Percentiles rank a stretch among this genome's conserved stretches.
Conservation (phyloP, 129 eudicot species). For the Scalesia atractyloides region DNA sequence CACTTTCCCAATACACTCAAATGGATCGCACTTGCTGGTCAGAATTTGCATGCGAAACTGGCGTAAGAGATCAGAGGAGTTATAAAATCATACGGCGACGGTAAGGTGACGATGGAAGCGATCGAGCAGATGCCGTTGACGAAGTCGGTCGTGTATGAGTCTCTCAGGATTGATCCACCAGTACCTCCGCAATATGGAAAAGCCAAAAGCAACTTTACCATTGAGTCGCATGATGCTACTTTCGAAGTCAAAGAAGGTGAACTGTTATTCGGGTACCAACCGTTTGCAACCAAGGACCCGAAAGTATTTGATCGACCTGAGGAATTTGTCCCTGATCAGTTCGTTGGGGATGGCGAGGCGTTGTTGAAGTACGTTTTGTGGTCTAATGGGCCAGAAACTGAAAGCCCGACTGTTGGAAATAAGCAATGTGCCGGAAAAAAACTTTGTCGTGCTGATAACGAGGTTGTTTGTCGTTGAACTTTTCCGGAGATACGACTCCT, state of each 20-base stretch:
- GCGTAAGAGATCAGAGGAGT: conserved; percentile 73
- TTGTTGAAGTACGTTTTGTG: conserved; percentile 68
- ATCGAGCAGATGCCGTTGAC: conserved; percentile 82
- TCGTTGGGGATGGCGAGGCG: conserved; percentile 78
- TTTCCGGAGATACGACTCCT: conserved; percentile 61
- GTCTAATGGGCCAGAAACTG: conserved; percentile 92
- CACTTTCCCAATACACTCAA: conserved; percentile 73
- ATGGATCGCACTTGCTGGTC: conserved; percentile 79
- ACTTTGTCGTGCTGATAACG: conserved; percentile 69
- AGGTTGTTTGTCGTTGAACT: conserved; percentile 71
- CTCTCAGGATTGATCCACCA: conserved; percentile 84
- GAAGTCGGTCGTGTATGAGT: conserved; percentile 84
- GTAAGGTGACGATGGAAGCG: conserved; percentile 60
- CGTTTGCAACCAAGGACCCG: conserved; percentile 85
- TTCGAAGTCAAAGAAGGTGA: conserved; percentile 79
- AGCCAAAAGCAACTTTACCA: conserved; percentile 56
- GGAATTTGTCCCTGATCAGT: conserved; percentile 83
- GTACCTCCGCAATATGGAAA: conserved; percentile 67
- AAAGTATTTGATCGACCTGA: conserved; percentile 71
- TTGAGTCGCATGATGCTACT: conserved; percentile 81
- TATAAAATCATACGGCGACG: conserved; percentile 47
- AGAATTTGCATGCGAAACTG: conserved; percentile 49
- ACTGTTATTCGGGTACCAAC: conserved; percentile 79
- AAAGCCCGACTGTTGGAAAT: conserved; percentile 50
- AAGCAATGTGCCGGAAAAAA: conserved; percentile 96